A percentile compares a stretch with the other conserved stretches of the same genome.
phyloP scores from a whole-genome alignment of 352 stramenopile species.

The Pelagophyceae sp. region DNA sequence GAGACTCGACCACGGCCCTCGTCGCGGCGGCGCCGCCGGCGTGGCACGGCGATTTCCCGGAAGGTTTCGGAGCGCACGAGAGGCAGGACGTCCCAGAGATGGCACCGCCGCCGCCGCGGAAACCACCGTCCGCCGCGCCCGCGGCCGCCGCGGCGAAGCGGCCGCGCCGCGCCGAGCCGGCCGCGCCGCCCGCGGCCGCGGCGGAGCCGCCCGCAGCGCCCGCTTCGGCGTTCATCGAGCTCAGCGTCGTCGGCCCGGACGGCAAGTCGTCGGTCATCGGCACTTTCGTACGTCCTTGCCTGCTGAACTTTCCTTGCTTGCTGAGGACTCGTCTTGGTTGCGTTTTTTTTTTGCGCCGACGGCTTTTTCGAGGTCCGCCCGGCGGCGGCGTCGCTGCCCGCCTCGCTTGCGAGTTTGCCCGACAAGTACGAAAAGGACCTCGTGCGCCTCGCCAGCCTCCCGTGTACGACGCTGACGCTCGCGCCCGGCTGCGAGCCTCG shows the following conservation, averaged over 20 bases:
- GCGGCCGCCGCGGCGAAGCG: neutral
- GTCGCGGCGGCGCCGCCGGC: neutral
- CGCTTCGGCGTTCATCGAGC: neutral
- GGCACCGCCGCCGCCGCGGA: too few relatives aligned
- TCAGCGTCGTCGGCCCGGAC: neutral
- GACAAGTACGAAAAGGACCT: conserved; percentile 17
- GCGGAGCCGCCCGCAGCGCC: neutral
- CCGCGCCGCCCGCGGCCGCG: neutral
- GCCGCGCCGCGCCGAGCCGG: neutral
- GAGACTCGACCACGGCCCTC: too few relatives aligned
- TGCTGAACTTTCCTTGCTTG: too few relatives aligned
- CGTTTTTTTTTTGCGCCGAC: too few relatives aligned
- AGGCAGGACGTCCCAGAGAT: neutral
- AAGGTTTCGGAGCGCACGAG: neutral
- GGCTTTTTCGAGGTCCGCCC: too few relatives aligned
- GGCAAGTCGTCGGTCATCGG: neutral
- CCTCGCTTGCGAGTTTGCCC: too few relatives aligned
- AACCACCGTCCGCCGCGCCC: too few relatives aligned
- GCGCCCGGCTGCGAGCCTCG: neutral
- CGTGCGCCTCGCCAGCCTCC: neutral
- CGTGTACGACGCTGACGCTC: neutral
- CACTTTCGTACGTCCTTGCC: neutral
- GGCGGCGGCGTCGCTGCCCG: too few relatives aligned
- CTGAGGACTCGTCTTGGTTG: too few relatives aligned
- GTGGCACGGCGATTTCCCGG: neutral